Base-by-base conservation (phyloP, 306 rosid genomes). In the Acacia melanoxylon region DNA sequence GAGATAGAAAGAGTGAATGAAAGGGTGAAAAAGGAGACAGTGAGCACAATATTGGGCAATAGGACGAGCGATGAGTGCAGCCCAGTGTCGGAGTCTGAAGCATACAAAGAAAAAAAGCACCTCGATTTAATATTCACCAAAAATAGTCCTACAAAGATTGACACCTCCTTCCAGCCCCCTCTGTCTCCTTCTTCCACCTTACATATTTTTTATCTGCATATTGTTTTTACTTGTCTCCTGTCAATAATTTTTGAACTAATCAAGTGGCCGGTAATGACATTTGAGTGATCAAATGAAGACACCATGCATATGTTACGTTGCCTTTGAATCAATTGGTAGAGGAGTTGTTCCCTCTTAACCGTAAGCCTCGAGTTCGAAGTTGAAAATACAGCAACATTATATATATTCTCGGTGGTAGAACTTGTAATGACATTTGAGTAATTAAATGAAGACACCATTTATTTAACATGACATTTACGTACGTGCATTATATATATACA, bases 11-110 rank as follows among this genome's bases (percentile, higher is more conserved):
- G 31, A 35, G 40, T 5, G 40, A 35, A 46, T 17, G 72, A 67
- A 29, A 11, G 19, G 6, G 45, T 33, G 71, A 66, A 82, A 69
- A 66, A 75, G 71, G 87, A 46, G 84, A 83, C 88, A 88, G 20
- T 4, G 82, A 74, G 88, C 89, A 84, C 49, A 84, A 83, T 84
- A 48, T 78, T 70, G 59, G 91, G 90, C 90, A 85, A 86, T 80
- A 74, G 80, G 78, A 61, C 58, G 71, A 86, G 86, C 78, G 85
- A 79, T 69, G 80, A 86, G 82, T 78, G 82, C 88, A 83, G 81
- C 92, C 83, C 58, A 27, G 71, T 92, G 97, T 92, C 91, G 97
- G 90, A 74, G 71, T 51, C 87, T 68, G 46, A 63, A 20, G 78
- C 89, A 33, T 80, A 89, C 94, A 85, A 83, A 19, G 56, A 15